Percentiles rank a stretch among this genome's conserved stretches.
Conservation (phyloP, 2,329 filamentous ascomycete species). For the Reticulascus tulasneorum region DNA sequence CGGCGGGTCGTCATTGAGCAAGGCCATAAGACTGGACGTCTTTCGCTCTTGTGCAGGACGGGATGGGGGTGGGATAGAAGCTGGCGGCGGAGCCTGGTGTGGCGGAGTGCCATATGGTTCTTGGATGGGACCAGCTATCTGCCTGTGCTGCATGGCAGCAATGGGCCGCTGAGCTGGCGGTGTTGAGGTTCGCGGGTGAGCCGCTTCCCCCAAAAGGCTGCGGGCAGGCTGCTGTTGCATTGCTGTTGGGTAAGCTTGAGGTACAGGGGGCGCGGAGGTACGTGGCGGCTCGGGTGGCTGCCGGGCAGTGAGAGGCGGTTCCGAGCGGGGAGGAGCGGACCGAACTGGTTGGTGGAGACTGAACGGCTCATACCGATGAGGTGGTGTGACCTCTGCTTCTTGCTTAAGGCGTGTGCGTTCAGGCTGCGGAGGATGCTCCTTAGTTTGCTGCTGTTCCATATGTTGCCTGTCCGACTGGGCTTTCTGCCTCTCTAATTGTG, state of each 20-base stretch:
- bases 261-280: slow-evolving; percentile 24
- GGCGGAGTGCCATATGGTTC: slow-evolving; percentile 28
- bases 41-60: slow-evolving; percentile 48
- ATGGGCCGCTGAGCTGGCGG: slow-evolving; percentile 18
- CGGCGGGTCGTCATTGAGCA: slow-evolving; percentile 57
- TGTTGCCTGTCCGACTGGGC: slow-evolving; percentile 26
- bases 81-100: slow-evolving; percentile 26
- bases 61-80: slow-evolving; percentile 34
- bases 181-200: slow-evolving; percentile 25
- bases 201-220: slow-evolving; percentile 34
- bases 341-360: slow-evolving; percentile 32
- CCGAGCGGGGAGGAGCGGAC: slow-evolving; percentile 33
- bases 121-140: no score
- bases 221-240: slow-evolving; percentile 37
- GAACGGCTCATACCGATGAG: slow-evolving; percentile 41
- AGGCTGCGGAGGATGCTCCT: slow-evolving; percentile 24
- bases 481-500: slow-evolving; percentile 12
- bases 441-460: slow-evolving; percentile 24
- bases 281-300: slow-evolving; percentile 39
- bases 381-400: slow-evolving; percentile 39
- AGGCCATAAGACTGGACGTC: slow-evolving; percentile 59
- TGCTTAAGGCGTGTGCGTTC: slow-evolving; percentile 37
- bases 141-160: slow-evolving; percentile 11
- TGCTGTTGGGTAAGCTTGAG: slow-evolving; percentile 31
- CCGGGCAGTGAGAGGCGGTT: slow-evolving; percentile 34